A percentile compares a stretch with the other conserved stretches of the same genome.
Evolutionary conservation across 2,329 filamentous ascomycete species (phyloP).

Genomic region (Cyclaneusma minus): DNA sequence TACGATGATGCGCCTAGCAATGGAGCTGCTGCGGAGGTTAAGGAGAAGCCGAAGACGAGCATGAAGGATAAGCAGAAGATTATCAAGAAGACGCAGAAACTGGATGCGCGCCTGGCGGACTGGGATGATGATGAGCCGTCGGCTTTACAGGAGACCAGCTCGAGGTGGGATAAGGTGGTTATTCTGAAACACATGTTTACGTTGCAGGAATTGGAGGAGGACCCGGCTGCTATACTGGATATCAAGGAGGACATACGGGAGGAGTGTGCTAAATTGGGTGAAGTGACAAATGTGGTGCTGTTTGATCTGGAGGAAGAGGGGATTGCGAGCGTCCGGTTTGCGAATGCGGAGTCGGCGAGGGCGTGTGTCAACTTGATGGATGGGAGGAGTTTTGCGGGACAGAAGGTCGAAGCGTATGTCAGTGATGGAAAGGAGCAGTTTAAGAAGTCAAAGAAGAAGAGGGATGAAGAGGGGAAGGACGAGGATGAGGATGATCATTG

Average conservation of each 20-base stretch:
- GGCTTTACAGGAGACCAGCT: conserved; percentile 36
- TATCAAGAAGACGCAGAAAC: conserved; percentile 78
- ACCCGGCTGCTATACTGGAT: conserved; percentile 67
- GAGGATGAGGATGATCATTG: conserved; percentile 1
- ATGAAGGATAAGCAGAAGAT: conserved; percentile 73
- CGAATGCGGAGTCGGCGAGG: conserved; percentile 50
- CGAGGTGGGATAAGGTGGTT: conserved; percentile 62
- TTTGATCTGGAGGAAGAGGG: conserved; percentile 79
- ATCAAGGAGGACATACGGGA: conserved; percentile 92
- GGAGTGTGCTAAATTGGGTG: conserved; percentile 73
- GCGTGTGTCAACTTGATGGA: conserved; percentile 64
- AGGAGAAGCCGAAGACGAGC: conserved; percentile 31
- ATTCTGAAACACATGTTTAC: conserved; percentile 92
- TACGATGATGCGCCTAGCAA: conserved; percentile 21
- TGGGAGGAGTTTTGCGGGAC: conserved; percentile 64
- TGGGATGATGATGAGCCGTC: conserved; percentile 83
- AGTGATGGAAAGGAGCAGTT: conserved; percentile 59
- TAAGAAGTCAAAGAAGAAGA: conserved; percentile 46
- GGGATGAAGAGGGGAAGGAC: conserved; percentile 13
- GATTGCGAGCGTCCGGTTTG: conserved; percentile 73
- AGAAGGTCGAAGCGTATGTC: conserved; percentile 55
- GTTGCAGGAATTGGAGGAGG: conserved; percentile 67
- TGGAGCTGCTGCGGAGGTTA: conserved; percentile 23
- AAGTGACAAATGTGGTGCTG: conserved; percentile 79
- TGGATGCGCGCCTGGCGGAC: conserved; percentile 82